Conservation (phyloP, 2,329 filamentous ascomycete species). For the Aspergillus brasiliensis region DNA sequence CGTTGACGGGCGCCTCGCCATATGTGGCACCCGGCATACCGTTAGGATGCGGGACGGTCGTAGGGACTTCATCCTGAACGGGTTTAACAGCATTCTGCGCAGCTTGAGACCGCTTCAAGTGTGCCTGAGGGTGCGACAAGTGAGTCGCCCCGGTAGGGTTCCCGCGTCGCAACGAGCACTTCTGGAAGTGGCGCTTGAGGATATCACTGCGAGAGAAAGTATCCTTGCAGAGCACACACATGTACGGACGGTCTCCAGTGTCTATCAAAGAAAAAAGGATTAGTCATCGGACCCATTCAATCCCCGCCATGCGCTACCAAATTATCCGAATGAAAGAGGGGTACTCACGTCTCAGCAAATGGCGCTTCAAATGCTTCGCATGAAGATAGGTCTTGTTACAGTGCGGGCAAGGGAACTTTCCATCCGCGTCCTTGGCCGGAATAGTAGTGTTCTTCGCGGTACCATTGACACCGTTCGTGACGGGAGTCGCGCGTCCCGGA, state of each 20-base stretch:
- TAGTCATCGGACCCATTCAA: conserved; percentile 11
- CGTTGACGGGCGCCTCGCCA: conserved; percentile 47
- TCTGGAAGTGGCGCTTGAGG: conserved; percentile 97
- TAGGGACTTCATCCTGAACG: conserved; percentile 50
- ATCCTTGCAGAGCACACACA: conserved; percentile 96
- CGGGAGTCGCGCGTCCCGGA: conserved; percentile 78
- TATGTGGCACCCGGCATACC: conserved; percentile 46
- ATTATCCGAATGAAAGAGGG: background rate
- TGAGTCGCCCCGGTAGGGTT: conserved; percentile 95
- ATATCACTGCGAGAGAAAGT: conserved; percentile 98
- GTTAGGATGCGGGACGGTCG: conserved; percentile 46
- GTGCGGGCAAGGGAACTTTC: conserved; percentile 96
- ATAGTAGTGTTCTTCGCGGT: conserved; percentile 78
- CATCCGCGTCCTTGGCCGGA: conserved; percentile 92
- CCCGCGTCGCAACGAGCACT: conserved; percentile 93
- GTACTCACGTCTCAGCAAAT: conserved; percentile 89
- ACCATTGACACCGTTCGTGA: conserved; percentile 62
- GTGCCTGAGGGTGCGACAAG: conserved; percentile 86
- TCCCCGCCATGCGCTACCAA: background rate
- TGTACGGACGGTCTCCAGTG: conserved; percentile 96
- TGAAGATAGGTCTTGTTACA: conserved; percentile 98
- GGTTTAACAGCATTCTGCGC: conserved; percentile 46
- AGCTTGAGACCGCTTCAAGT: conserved; percentile 72
- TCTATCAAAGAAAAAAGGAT: conserved; percentile 58
- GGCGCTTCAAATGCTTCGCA: conserved; percentile 95